Base-by-base conservation (phyloP, 2,329 filamentous ascomycete genomes). In the Myrmaecium sp. region DNA sequence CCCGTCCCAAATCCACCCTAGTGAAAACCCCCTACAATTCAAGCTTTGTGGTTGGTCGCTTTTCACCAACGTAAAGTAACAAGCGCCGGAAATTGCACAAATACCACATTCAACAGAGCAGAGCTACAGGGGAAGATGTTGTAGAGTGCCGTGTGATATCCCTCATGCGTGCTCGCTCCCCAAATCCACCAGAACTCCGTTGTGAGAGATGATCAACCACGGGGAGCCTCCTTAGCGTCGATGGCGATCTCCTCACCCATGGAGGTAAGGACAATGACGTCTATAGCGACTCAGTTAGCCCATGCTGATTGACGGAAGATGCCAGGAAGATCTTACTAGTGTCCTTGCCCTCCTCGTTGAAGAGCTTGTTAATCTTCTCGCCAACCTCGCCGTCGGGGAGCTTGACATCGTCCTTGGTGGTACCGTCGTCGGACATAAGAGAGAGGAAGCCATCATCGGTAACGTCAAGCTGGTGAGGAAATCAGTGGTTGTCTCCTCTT, bases 241-340 rank as follows among this genome's bases (percentile, higher is more conserved):
- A 94, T 76, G 51, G 75, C 78, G 46, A 69, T 62, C 69, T 95
- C 80, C 65, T 98, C 86, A 53, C 80, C 80, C 89, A 98, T 98
- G 55, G 89, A 74, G 47, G 81, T 80, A 54, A 92, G 78, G 55
- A 98, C 73, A 47, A 86, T 77, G 47, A 95, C 76, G 61, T 83
- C 83, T 93, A 14, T 22, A 34, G 28, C 13, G 12, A 27, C 6
- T 14, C 22, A 26, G 23, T 26, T 8, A n/a, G 13, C 16, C 12
- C 1, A 8, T 16, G 20, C 10, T n/a, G n/a, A 14, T 30, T 50
- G 30, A 47, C 41, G 26, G 26, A 23, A 12, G 12, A 5, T 7
- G 11, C 16, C 4, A 6, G 13, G 30, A 16, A n/a, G 7, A 19
- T 71, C 83, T 72, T 68, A 93, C 84, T 86, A 60, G 73, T 79